phyloP scores from a whole-genome alignment of 2,329 filamentous ascomycete species.

The Periconia sp. region DNA sequence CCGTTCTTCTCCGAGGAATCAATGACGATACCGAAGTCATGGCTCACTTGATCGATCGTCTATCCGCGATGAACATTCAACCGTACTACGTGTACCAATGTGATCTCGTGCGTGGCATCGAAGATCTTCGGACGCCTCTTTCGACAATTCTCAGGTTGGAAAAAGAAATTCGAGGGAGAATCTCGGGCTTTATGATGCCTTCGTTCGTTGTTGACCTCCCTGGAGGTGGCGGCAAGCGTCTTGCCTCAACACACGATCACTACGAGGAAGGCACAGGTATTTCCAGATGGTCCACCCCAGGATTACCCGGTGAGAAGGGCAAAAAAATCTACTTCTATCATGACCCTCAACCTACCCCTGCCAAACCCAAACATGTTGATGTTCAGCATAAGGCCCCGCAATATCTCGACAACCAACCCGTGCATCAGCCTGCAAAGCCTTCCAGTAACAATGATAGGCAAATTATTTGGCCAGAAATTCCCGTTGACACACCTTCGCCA shows the following conservation, averaged over 20 bases:
- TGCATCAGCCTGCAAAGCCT: background rate
- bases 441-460: background rate
- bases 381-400: background rate
- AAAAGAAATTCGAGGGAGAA: conserved; percentile 58
- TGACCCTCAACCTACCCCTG: conserved; percentile 47
- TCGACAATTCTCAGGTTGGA: conserved; percentile 62
- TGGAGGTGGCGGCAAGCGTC: conserved; percentile 64
- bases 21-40: conserved; percentile 61
- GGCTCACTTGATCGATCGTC: conserved; percentile 53
- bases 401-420: background rate
- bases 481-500: no score
- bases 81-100: conserved; percentile 69
- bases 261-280: conserved; percentile 59
- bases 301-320: conserved; percentile 47
- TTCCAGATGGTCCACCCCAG: conserved; percentile 59
- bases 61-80: conserved; percentile 60
- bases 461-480: no score
- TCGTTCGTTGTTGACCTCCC: conserved; percentile 66
- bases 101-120: conserved; percentile 62
- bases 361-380: background rate
- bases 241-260: conserved; percentile 55
- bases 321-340: conserved; percentile 57
- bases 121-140: conserved; percentile 65
- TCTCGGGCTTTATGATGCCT: conserved; percentile 65
- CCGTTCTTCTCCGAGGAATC: conserved; percentile 60